A percentile compares a stretch with the other conserved stretches of the same genome.
Evolutionary conservation across 169 alveolate genomes (phyloP).

Genomic region (Plasmodium yoelii): DNA sequence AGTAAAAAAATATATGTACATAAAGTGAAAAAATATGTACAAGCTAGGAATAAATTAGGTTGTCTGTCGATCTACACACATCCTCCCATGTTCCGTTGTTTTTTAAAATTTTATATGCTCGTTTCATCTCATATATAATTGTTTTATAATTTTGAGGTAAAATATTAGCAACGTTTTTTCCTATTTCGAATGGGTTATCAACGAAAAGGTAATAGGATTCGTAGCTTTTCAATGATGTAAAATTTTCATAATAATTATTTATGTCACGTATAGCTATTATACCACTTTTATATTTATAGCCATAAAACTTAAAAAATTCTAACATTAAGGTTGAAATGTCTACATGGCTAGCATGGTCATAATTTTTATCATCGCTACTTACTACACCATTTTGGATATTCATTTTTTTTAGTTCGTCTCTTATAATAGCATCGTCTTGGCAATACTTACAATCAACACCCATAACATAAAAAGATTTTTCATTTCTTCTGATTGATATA

Average conservation of each 20-base stretch:
- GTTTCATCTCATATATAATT: conserved; percentile 63
- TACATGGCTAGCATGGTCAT: conserved; percentile 19
- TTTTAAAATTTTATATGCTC: conserved; percentile 73
- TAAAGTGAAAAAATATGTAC: background rate
- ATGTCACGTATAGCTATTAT: conserved; percentile 77
- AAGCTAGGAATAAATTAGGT: background rate
- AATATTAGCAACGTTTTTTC: conserved; percentile 86
- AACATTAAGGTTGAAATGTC: conserved; percentile 36
- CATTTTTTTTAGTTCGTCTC: conserved; percentile 76
- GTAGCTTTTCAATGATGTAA: conserved; percentile 26
- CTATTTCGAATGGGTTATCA: conserved; percentile 88
- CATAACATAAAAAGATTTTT: conserved; percentile 81
- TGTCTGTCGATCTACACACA: conserved; percentile 35
- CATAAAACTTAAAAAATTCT: conserved; percentile 76
- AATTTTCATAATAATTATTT: conserved; percentile 74
- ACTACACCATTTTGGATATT: conserved; percentile 46
- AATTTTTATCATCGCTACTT: conserved; percentile 7
- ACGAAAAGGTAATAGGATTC: conserved; percentile 79
- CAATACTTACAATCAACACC: conserved; percentile 85
- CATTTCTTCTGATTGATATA: conserved; percentile 82
- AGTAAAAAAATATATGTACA: no score
- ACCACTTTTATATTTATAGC: conserved; percentile 77
- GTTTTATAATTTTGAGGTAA: conserved; percentile 71
- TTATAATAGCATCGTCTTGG: conserved; percentile 77
- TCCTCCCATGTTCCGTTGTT: conserved; percentile 75